Evolutionary conservation across 208 protist species (phyloP).

Genomic region (Leishmania braziliensis): DNA sequence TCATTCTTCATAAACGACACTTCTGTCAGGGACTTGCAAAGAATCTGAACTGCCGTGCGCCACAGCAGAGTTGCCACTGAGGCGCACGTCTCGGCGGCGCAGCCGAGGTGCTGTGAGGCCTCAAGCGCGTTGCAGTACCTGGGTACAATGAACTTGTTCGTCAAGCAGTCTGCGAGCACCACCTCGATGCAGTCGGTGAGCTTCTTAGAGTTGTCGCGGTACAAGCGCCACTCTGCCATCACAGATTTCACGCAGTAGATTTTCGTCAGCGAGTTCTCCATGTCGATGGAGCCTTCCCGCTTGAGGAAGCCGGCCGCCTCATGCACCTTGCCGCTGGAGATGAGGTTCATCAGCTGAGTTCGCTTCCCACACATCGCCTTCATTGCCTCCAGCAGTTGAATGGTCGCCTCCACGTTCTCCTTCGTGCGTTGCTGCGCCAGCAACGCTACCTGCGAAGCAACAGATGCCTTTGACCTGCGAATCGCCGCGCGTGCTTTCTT

Average conservation of each 20-base stretch:
- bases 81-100: constrained; percentile 32
- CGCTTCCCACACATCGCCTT: constrained; percentile 54
- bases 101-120: constrained; percentile 42
- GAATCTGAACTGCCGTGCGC: constrained; percentile 64
- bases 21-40: constrained; percentile 71
- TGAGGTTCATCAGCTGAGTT: constrained; percentile 61
- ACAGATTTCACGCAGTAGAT: constrained; percentile 69
- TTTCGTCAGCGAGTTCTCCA: constrained; percentile 45
- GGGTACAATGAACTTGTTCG: constrained; percentile 67
- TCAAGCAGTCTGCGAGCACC: constrained; percentile 67
- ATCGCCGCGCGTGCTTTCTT: constrained; percentile 75
- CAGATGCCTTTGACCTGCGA: constrained; percentile 57
- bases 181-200: constrained; percentile 50
- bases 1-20: constrained; percentile 76
- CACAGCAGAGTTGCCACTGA: constrained; percentile 69
- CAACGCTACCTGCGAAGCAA: constrained; percentile 58
- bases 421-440: constrained; percentile 57
- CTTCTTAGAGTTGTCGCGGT: constrained; percentile 47
- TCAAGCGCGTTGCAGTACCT: constrained; percentile 77
- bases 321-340: constrained; percentile 62
- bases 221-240: constrained; percentile 73
- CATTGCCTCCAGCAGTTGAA: constrained; percentile 72
- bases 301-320: constrained; percentile 69
- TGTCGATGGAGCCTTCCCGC: constrained; percentile 48
- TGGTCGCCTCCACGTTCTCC: constrained; percentile 47